These are phyloP conservation scores for Rutstroemia sp. DNA, from an alignment of 2,329 filamentous ascomycete species.

Conservation along the genomic window DNA sequence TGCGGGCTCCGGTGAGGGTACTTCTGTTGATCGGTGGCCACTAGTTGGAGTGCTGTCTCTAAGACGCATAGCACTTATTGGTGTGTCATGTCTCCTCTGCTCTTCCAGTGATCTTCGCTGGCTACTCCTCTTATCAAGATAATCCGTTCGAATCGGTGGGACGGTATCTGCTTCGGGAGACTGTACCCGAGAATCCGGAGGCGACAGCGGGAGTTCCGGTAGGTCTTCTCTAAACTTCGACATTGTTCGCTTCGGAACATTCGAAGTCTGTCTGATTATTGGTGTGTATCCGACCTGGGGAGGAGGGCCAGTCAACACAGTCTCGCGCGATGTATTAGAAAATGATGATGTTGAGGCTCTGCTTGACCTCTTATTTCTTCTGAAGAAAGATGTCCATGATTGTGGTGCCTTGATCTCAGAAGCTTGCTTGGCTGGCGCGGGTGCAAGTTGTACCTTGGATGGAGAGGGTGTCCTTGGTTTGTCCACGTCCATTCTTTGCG, in stretches of 20 bases:
- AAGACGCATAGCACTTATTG: conserved; percentile 36
- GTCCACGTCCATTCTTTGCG: conserved; percentile 41
- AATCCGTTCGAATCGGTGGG: conserved; percentile 30
- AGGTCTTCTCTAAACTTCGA: conserved; percentile 91
- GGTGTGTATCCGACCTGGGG: conserved; percentile 22
- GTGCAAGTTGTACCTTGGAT: conserved; percentile 20
- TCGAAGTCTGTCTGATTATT: conserved; percentile 25
- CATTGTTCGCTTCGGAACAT: conserved; percentile 67
- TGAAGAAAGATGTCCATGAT: conserved; percentile 70
- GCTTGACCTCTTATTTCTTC: conserved; percentile 43
- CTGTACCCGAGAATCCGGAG: conserved; percentile 72
- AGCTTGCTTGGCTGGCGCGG: conserved; percentile 33
- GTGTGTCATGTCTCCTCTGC: conserved; percentile 40
- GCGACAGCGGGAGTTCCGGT: conserved; percentile 78
- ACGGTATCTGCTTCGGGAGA: conserved; percentile 59
- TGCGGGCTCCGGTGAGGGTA: conserved; percentile 45
- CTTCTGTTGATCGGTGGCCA: conserved; percentile 32
- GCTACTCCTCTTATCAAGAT: conserved; percentile 18
- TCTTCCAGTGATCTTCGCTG: conserved; percentile 26
- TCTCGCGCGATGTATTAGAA: conserved; percentile 85
- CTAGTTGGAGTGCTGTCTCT: conserved; percentile 38
- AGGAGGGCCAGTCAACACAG: conserved; percentile 47
- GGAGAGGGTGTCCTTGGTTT: conserved; percentile 37
- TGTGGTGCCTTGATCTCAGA: conserved; percentile 43
- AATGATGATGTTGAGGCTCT: conserved; percentile 60